phyloP scores from a whole-genome alignment of 257 asterid genomes.

The Coffea canephora region DNA sequence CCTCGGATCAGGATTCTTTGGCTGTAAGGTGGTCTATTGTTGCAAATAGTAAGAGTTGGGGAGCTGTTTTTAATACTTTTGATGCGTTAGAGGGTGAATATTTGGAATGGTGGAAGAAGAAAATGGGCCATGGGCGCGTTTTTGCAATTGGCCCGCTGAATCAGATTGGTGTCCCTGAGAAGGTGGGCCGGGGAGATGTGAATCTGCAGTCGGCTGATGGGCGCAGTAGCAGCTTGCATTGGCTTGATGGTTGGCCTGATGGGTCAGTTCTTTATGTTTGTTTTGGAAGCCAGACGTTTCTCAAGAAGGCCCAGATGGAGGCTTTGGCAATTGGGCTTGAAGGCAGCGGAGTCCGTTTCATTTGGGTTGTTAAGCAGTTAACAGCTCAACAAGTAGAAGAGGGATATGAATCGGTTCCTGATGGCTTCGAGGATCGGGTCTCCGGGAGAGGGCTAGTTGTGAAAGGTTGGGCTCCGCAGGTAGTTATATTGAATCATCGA shows the following conservation, averaged over 20 bases:
- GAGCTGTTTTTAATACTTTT: background rate
- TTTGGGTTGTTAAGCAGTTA: conserved; percentile 43
- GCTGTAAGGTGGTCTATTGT: background rate
- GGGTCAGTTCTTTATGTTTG: conserved; percentile 65
- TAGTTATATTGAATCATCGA: conserved; percentile 50
- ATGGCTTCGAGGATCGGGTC: conserved; percentile 54
- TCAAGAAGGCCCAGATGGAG: conserved; percentile 54
- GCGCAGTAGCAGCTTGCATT: conserved; percentile 10
- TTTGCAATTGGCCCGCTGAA: conserved; percentile 1
- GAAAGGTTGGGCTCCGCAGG: conserved; percentile 79
- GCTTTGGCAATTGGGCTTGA: conserved; percentile 65
- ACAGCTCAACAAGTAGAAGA: conserved; percentile 47
- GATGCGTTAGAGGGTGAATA: background rate
- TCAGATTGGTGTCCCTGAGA: conserved; percentile 27
- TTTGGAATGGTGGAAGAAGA: background rate
- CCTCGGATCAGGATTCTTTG: background rate
- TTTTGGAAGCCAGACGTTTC: conserved; percentile 67
- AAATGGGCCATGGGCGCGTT: background rate
- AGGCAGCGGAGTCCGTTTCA: conserved; percentile 49
- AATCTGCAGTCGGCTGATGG: background rate
- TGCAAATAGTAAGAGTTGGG: conserved; percentile 1
- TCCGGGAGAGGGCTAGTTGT: conserved; percentile 43
- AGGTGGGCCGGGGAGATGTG: conserved; percentile 13
- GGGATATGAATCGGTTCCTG: conserved; percentile 47
- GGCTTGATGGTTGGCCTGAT: conserved; percentile 49